Conservation (phyloP, 129 eudicot genomes). For the Chrysanthemum seticuspe region DNA sequence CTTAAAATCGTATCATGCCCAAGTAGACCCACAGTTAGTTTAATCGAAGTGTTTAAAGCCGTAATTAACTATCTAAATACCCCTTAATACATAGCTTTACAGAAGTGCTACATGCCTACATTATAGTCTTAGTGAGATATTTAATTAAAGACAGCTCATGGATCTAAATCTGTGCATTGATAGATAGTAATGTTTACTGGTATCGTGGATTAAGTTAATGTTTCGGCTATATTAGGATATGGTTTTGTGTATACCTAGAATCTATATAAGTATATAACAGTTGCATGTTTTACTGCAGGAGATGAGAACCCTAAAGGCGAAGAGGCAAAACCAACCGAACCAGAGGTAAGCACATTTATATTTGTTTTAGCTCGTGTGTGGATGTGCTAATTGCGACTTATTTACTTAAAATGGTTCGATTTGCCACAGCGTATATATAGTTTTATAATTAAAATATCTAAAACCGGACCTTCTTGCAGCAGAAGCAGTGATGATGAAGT, state of each 20-base stretch:
- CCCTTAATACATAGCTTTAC: background rate
- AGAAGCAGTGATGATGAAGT: conserved; percentile 28
- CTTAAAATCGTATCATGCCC: too few relatives aligned
- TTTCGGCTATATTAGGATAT: background rate
- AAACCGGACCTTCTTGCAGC: conserved; percentile 13
- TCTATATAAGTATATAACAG: background rate
- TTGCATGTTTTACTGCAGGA: conserved; percentile 23
- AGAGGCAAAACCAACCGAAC: conserved; percentile 31
- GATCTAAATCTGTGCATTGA: background rate
- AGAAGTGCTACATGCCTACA: background rate
- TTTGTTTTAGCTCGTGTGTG: background rate
- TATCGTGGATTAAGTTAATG: too few relatives aligned
- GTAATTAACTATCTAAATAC: background rate
- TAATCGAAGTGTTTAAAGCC: background rate
- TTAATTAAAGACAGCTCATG: background rate
- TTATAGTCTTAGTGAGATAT: conserved; percentile 1
- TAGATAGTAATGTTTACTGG: too few relatives aligned
- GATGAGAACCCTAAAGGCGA: conserved; percentile 31
- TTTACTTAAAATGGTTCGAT: too few relatives aligned
- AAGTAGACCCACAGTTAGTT: background rate
- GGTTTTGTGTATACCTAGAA: background rate
- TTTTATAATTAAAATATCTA: background rate
- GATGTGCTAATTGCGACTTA: too few relatives aligned
- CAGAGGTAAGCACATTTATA: conserved; percentile 28
- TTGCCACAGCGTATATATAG: too few relatives aligned